Evolutionary conservation across 176 grass and related monocot species (phyloP).

Genomic region (Avena eriantha): DNA sequence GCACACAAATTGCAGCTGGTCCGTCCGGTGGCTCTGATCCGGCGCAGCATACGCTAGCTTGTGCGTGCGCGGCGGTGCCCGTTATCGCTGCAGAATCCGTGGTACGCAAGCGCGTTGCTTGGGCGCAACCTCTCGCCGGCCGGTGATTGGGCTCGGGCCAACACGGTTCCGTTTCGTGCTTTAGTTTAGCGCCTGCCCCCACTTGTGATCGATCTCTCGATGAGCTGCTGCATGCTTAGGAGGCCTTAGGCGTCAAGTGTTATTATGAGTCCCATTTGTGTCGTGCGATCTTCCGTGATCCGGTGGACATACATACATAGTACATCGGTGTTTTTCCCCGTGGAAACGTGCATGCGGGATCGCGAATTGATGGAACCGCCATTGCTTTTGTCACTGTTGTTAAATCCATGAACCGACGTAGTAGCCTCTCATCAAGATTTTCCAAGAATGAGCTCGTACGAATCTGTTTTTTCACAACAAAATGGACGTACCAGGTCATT

Average conservation of each 20-base stretch:
- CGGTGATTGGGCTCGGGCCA: constrained; percentile 5
- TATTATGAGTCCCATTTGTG: not conserved
- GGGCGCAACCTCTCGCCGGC: not conserved
- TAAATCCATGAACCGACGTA: not conserved
- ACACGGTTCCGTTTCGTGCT: not conserved
- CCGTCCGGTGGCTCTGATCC: not conserved
- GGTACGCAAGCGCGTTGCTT: constrained; percentile 44
- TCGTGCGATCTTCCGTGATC: constrained; percentile 22
- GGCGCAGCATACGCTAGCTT: not conserved
- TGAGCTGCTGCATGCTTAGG: not conserved
- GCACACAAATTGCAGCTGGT: not conserved
- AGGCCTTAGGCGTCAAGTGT: not conserved
- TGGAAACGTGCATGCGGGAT: not conserved
- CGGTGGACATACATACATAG: not conserved
- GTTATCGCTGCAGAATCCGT: constrained; percentile 34
- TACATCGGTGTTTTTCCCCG: too few species aligned
- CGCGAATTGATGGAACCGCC: not conserved
- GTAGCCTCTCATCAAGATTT: not conserved
- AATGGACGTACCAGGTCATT: not conserved
- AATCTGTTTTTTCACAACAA: not conserved
- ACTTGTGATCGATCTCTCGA: not conserved
- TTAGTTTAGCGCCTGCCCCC: not conserved
- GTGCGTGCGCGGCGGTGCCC: not conserved
- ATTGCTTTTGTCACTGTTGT: not conserved
- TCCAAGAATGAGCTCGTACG: not conserved